Base-by-base conservation (phyloP, 495 filamentous ascomycete genomes). In the Cladorrhinum samala region DNA sequence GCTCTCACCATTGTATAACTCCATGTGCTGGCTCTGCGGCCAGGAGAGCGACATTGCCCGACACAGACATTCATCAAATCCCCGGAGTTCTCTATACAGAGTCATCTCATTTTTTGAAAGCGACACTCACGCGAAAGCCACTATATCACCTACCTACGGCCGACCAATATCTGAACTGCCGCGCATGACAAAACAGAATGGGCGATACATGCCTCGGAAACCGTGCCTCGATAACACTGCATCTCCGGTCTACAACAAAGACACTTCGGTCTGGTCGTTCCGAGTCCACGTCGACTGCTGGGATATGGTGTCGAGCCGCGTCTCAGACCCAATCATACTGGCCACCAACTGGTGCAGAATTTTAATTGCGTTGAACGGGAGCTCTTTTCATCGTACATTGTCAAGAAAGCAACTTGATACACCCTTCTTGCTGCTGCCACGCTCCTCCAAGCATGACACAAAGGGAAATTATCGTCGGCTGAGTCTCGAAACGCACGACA, bases 251-350 rank as follows among this genome's bases (percentile, higher is more conserved):
- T 55, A 50, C 38, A 33, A 50, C 21, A 30, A 19, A 18, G 30
- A 49, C 20, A 19, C 25, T 2, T 37, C n/a, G n/a, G n/a, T 20
- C 5, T 63, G 60, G 60, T 49, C 41, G 9, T 59, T 59, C 33
- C 50, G 51, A 2, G 56, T 63, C 6, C 60, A 63, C 25, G 53
- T 53, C 14, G 56, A 59, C 48, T 63, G 60, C 45, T 63, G 60
- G 60, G 56, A 51, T 9, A 9, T 61, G 7, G 52, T 55, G 17
- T 36, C 49, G 14, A 41, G 43, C 45, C 56, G 44, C 5, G 30
- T 46, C 23, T 46, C 49, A 3, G 21, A 53, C 21, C 41, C 50
- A 7, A 14, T 18, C 9, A 33, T 18, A 1, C 48, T 19, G 25
- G 60, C 53, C 7, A 50, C 53, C 2, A 45, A 39, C 2, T 59